These are phyloP conservation scores for Botrytis deweyae DNA, from an alignment of 2,329 filamentous ascomycete genomes.

Conservation along the genomic window DNA sequence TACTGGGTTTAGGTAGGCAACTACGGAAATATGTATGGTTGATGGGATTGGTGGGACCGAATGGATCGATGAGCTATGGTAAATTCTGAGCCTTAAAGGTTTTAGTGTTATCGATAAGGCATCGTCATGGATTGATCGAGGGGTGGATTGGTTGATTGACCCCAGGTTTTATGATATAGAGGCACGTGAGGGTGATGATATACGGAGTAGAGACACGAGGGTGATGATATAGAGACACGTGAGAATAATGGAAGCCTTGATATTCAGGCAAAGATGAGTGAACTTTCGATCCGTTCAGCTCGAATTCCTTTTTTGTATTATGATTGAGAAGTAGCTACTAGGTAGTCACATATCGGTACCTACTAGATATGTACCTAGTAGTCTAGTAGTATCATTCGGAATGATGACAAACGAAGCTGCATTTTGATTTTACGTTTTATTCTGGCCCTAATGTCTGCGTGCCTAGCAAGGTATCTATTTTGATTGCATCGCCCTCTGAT, in stretches of 20 bases:
- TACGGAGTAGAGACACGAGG: too few species aligned
- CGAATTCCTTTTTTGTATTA: too few species aligned
- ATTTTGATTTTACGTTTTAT: background rate
- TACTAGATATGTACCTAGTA: too few species aligned
- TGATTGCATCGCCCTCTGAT: background rate
- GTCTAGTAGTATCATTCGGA: background rate
- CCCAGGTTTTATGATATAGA: background rate
- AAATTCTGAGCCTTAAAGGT: background rate
- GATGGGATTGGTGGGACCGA: too few species aligned
- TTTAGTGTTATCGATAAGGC: background rate
- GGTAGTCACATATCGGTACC: too few species aligned
- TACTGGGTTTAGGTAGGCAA: too few species aligned
- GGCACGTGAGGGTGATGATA: too few species aligned
- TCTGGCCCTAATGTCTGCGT: background rate
- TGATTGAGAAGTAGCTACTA: too few species aligned
- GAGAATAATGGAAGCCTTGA: background rate
- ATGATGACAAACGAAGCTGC: background rate
- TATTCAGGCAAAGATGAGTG: background rate
- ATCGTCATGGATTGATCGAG: background rate
- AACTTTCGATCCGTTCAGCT: too few species aligned
- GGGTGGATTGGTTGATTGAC: background rate
- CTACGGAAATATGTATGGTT: too few species aligned
- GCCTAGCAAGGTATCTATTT: too few species aligned
- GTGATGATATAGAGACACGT: too few species aligned
- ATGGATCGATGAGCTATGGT: background rate